These are phyloP conservation scores for Peronospora destructor DNA, from an alignment of 352 stramenopile genomes.

Conservation along the genomic window DNA sequence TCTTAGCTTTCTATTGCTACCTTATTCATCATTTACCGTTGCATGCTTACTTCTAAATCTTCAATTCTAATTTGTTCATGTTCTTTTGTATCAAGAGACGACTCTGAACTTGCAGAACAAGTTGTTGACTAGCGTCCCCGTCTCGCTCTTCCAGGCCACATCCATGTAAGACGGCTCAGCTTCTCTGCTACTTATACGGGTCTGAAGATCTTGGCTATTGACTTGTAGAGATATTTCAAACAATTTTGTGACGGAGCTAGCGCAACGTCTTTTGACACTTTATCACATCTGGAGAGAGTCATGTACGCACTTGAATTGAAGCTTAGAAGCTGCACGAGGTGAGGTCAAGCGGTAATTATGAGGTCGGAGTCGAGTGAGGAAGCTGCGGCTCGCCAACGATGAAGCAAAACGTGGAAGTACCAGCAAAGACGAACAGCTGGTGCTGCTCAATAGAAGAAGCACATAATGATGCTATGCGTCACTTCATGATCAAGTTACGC, in stretches of 20 bases:
- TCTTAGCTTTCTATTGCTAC: constrained; percentile 3
- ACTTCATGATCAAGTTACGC: constrained; percentile 48
- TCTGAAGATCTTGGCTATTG: background rate
- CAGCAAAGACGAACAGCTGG: constrained; percentile 19
- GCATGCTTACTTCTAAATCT: background rate
- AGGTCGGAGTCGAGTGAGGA: constrained; percentile 12
- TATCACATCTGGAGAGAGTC: constrained; percentile 38
- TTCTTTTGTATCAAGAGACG: constrained; percentile 12
- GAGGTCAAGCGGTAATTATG: constrained; percentile 13
- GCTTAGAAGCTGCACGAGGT: background rate
- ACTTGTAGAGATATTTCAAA: constrained; percentile 39
- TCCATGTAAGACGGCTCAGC: constrained; percentile 25
- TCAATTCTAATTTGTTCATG: constrained; percentile 1
- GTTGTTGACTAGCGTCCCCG: constrained; percentile 32
- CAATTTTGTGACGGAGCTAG: constrained; percentile 52
- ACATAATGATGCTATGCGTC: constrained; percentile 36
- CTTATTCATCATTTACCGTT: background rate
- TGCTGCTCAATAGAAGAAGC: constrained; percentile 22
- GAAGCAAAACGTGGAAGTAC: constrained; percentile 5
- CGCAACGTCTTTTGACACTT: constrained; percentile 36
- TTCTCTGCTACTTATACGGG: background rate
- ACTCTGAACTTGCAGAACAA: constrained; percentile 48
- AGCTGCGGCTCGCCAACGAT: constrained; percentile 16
- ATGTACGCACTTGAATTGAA: constrained; percentile 20
- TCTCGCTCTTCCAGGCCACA: constrained; percentile 38